These are phyloP conservation scores for Craterostigma plantagineum DNA, from an alignment of 257 asterid species.

Conservation along the genomic window DNA sequence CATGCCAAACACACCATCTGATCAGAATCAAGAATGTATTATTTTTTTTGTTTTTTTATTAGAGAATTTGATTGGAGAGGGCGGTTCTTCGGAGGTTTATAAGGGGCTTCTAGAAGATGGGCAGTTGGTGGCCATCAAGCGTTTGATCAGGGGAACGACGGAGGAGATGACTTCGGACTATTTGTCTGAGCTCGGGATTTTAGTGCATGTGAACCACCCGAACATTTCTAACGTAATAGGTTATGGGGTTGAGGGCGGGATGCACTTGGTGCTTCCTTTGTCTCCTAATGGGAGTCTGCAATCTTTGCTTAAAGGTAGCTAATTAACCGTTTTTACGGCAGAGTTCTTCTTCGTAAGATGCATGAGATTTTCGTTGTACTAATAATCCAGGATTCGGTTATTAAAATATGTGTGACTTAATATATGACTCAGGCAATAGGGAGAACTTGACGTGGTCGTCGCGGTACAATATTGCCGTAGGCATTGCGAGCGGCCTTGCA, in stretches of 20 bases:
- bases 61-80: slow-evolving; percentile 82
- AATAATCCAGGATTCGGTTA: no score
- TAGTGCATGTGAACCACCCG: slow-evolving; percentile 89
- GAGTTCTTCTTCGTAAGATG: slow-evolving; percentile 5
- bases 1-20: no score
- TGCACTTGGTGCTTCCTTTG: slow-evolving; percentile 95
- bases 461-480: slow-evolving; percentile 58
- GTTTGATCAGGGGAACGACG: slow-evolving; percentile 63
- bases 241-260: slow-evolving; percentile 93
- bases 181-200: slow-evolving; percentile 83
- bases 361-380: background rate
- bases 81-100: slow-evolving; percentile 93
- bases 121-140: slow-evolving; percentile 62
- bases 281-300: slow-evolving; percentile 90
- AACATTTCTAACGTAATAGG: slow-evolving; percentile 78
- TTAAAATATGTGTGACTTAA: background rate
- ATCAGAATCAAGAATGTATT: background rate
- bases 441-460: slow-evolving; percentile 39
- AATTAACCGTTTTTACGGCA: slow-evolving; percentile 2
- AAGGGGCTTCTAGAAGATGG: slow-evolving; percentile 73
- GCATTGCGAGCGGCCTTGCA: slow-evolving; percentile 65
- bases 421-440: slow-evolving; percentile 23
- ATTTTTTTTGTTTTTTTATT: background rate
- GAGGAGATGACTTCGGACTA: slow-evolving; percentile 93
- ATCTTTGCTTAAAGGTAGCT: slow-evolving; percentile 58